Evolutionary conservation across 805 yeast species (phyloP).

Genomic region (Saturnispora hagleri): DNA sequence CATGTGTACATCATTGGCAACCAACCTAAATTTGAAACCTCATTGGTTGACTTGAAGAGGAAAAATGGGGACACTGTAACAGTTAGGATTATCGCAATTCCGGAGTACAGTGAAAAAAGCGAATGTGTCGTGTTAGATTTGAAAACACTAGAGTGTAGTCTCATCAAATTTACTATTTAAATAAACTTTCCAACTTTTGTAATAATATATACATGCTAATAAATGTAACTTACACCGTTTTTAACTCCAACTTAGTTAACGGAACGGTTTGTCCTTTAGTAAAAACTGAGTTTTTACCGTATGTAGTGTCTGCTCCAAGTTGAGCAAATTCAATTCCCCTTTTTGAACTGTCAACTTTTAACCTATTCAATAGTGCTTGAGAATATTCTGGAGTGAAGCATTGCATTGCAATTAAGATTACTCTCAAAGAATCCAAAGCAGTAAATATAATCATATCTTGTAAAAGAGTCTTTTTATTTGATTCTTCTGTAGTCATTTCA

Average conservation of each 20-base stretch:
- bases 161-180: conserved; percentile 29
- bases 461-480: conserved; percentile 9
- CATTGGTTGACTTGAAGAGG: conserved; percentile 29
- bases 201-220: not conserved
- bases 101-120: conserved; percentile 59
- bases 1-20: conserved; percentile 84
- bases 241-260: conserved; percentile 19
- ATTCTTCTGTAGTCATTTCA: conserved; percentile 11
- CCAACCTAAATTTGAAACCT: conserved; percentile 53
- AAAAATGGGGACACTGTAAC: conserved; percentile 21
- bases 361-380: conserved; percentile 44
- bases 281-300: conserved; percentile 42
- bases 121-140: conserved; percentile 55
- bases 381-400: conserved; percentile 71
- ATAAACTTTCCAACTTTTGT: not conserved
- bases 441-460: conserved; percentile 51
- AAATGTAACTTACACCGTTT: not conserved
- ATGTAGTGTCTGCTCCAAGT: conserved; percentile 50
- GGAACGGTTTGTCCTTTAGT: conserved; percentile 28
- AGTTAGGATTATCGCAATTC: conserved; percentile 56
- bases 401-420: conserved; percentile 53
- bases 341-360: conserved; percentile 40
- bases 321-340: conserved; percentile 37
- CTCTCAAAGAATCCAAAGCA: conserved; percentile 64
- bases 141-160: conserved; percentile 44